A percentile compares a stretch with the other conserved stretches of the same genome.
phyloP scores from a whole-genome alignment of 2,329 filamentous ascomycete genomes.

The Xylariaceae sp. region DNA sequence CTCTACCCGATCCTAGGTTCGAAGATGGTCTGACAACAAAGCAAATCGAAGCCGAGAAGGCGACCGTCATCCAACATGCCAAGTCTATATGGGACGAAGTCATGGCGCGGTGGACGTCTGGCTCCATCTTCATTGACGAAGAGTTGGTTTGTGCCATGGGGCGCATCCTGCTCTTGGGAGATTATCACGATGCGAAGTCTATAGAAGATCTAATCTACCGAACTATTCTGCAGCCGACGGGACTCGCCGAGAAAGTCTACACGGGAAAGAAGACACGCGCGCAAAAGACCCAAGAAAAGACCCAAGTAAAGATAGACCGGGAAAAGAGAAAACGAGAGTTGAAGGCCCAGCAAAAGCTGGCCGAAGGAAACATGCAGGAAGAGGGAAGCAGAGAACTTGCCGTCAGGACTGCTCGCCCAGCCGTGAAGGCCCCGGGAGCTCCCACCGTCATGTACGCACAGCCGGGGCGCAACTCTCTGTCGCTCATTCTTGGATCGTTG shows the following conservation, averaged over 20 bases:
- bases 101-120: conserved; percentile 67
- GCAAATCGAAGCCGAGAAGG: conserved; percentile 33
- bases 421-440: conserved; percentile 13
- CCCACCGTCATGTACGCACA: conserved; percentile 34
- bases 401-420: neutral
- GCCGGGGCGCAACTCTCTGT: conserved; percentile 57
- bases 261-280: too few species aligned
- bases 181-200: conserved; percentile 60
- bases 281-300: too few species aligned
- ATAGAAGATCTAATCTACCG: conserved; percentile 73
- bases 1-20: too few species aligned
- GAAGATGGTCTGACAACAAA: conserved; percentile 24
- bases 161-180: conserved; percentile 63
- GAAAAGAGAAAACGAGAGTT: too few species aligned
- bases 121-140: conserved; percentile 69
- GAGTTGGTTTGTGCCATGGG: conserved; percentile 77
- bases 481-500: conserved; percentile 62
- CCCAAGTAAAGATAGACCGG: too few species aligned
- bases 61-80: conserved; percentile 57
- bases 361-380: conserved; percentile 32
- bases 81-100: conserved; percentile 78
- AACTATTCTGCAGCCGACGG: conserved; percentile 56
- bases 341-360: neutral
- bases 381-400: neutral
- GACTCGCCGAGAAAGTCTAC: too few species aligned